Conservation (phyloP, 192 early-diverging fungal species). For the Entomortierella parvispora region DNA sequence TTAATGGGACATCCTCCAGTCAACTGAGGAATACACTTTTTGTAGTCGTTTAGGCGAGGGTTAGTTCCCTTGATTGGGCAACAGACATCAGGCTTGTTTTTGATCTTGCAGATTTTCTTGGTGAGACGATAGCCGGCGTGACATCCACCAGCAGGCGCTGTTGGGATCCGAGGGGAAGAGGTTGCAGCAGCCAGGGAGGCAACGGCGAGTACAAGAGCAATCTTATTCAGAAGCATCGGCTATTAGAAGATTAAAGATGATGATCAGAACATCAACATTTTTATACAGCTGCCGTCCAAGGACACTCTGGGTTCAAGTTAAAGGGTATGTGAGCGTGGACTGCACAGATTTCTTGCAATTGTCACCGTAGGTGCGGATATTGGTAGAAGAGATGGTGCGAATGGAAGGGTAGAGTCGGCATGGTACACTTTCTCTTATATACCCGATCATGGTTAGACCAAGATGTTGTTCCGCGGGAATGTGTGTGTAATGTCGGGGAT, state of each 20-base stretch:
- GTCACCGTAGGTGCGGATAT: background rate
- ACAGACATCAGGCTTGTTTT: conserved; percentile 3
- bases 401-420: background rate
- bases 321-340: background rate
- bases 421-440: conserved; percentile 6
- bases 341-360: background rate
- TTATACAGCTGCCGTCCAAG: background rate
- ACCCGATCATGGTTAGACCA: background rate
- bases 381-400: background rate
- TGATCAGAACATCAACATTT: background rate
- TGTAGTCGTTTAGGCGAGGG: background rate
- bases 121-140: background rate
- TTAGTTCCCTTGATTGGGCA: background rate
- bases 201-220: conserved; percentile 6
- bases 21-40: conserved; percentile 8
- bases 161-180: background rate
- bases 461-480: background rate
- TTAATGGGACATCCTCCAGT: background rate
- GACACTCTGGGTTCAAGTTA: background rate
- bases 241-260: background rate
- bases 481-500: background rate
- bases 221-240: background rate
- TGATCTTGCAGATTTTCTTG: background rate
- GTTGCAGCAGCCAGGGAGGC: conserved; percentile 1
- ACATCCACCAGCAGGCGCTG: background rate